These are phyloP conservation scores for Heimioporus sp. DNA, from an alignment of 768 basidiomycete genomes.

Conservation along the genomic window DNA sequence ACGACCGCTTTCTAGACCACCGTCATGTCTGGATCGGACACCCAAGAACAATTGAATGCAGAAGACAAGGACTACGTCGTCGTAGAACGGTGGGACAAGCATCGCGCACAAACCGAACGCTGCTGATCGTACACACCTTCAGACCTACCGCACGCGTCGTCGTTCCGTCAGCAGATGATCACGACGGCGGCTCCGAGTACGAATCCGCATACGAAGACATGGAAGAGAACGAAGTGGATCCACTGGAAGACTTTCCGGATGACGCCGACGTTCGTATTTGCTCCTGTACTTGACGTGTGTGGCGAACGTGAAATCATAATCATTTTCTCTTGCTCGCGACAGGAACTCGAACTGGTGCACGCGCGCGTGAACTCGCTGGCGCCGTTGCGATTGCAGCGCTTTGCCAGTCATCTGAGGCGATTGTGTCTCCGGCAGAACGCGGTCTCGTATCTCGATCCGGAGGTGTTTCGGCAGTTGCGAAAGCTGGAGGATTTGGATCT, in stretches of 20 bases:
- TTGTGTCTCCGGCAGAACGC: conserved; percentile 88
- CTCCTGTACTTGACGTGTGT: neutral
- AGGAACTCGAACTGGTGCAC: conserved; percentile 90
- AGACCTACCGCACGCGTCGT: conserved; percentile 46
- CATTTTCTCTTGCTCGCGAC: neutral
- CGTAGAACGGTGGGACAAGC: conserved; percentile 22
- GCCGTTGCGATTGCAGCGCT: conserved; percentile 69
- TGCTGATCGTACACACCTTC: neutral
- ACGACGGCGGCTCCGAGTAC: conserved; percentile 32
- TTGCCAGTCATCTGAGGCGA: conserved; percentile 62
- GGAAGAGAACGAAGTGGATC: conserved; percentile 56
- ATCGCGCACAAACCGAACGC: neutral
- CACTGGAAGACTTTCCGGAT: conserved; percentile 76
- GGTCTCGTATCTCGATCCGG: conserved; percentile 68
- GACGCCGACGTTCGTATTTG: conserved; percentile 69
- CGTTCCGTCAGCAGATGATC: conserved; percentile 35
- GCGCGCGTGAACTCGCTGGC: conserved; percentile 67
- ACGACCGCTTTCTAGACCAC: neutral
- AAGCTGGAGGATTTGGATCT: conserved; percentile 88
- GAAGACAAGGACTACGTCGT: conserved; percentile 23
- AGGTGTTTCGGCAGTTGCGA: conserved; percentile 61
- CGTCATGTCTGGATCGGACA: conserved; percentile 22
- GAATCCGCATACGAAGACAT: conserved; percentile 42
- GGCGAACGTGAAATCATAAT: neutral
- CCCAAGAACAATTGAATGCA: conserved; percentile 4